Percentiles rank a stretch among this genome's conserved stretches.
Evolutionary conservation across 805 yeast species (phyloP).

Genomic region (Saturnispora silvae): DNA sequence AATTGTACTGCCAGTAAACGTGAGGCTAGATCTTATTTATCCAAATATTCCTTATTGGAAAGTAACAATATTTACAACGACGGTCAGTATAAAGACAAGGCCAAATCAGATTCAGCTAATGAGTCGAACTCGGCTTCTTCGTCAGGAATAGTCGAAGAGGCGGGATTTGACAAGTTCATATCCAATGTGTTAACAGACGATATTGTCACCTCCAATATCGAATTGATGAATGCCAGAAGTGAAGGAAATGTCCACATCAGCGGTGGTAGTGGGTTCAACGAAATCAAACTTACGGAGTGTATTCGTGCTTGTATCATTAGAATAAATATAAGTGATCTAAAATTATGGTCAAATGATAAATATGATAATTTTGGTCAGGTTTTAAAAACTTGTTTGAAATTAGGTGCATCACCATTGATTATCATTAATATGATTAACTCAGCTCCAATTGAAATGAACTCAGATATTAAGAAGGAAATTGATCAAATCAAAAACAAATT

Average conservation of each 20-base stretch:
- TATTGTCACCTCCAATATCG: slow-evolving; percentile 11
- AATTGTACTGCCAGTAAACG: slow-evolving; percentile 89
- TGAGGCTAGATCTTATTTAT: slow-evolving; percentile 74
- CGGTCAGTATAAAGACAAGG: too few relatives aligned
- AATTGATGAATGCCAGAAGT: slow-evolving; percentile 2
- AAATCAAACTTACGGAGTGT: slow-evolving; percentile 27
- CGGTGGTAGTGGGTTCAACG: slow-evolving; percentile 12
- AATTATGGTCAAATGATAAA: slow-evolving; percentile 4
- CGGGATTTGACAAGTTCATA: slow-evolving; percentile 3
- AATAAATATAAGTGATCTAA: slow-evolving; percentile 31
- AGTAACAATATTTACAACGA: slow-evolving; percentile 24
- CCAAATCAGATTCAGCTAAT: too few relatives aligned
- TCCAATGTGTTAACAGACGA: slow-evolving; percentile 9
- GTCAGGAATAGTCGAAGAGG: slow-evolving; percentile 5
- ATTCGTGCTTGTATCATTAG: slow-evolving; percentile 48
- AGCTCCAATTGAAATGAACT: slow-evolving; percentile 14
- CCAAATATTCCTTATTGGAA: slow-evolving; percentile 48
- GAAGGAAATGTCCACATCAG: neutral
- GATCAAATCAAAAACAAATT: slow-evolving; percentile 11
- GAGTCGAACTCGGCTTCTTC: neutral
- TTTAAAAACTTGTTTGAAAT: slow-evolving; percentile 8
- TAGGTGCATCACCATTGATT: slow-evolving; percentile 66
- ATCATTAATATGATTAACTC: slow-evolving; percentile 34
- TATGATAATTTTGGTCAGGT: slow-evolving; percentile 7
- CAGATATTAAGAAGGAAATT: slow-evolving; percentile 3